These are phyloP conservation scores for Eucalyptus regnans DNA, from an alignment of 345 rosid genomes.

Conservation along the genomic window DNA sequence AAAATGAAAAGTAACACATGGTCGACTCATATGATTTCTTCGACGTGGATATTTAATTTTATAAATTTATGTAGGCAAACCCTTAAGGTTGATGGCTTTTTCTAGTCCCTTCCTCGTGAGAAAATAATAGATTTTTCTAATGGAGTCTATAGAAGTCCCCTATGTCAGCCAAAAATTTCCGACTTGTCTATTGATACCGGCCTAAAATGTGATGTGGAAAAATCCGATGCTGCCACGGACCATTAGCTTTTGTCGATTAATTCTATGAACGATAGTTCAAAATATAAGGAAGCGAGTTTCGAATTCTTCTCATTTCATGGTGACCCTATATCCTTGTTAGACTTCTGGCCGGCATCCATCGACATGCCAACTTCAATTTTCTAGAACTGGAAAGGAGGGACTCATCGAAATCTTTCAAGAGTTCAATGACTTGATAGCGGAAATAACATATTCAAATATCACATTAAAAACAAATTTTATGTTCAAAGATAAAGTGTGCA, in stretches of 20 bases:
- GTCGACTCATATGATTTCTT: neutral
- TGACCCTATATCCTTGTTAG: neutral
- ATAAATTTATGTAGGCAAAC: neutral
- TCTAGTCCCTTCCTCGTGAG: neutral
- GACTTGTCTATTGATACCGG: neutral
- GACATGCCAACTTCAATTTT: neutral
- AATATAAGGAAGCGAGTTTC: neutral
- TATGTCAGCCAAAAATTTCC: neutral
- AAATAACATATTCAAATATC: neutral
- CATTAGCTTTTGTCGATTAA: neutral
- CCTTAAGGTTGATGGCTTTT: neutral
- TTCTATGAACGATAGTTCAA: neutral
- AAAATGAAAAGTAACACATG: neutral
- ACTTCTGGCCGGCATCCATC: neutral
- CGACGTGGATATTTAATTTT: neutral
- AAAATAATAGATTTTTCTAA: neutral
- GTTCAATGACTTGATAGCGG: neutral
- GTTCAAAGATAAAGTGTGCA: neutral
- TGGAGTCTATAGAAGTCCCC: neutral
- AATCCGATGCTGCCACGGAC: neutral
- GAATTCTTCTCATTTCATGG: neutral
- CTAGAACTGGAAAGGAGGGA: neutral
- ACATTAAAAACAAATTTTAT: neutral
- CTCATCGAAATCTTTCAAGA: neutral
- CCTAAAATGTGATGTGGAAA: neutral